Conservation (phyloP, 2,329 filamentous ascomycete species). For the Fusarium sp. region DNA sequence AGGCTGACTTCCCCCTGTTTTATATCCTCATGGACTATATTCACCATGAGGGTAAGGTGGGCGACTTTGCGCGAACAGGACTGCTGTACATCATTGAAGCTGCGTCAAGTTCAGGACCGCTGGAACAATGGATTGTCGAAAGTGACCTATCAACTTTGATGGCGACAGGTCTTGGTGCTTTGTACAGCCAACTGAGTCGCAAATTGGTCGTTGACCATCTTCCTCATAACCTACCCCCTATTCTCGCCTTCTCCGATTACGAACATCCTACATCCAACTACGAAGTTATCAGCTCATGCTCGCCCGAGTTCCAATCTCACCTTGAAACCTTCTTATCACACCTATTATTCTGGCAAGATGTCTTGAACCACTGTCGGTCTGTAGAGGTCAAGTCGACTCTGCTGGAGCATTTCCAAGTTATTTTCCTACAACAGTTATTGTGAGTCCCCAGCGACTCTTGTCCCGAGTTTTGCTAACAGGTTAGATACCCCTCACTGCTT, state of each 20-base stretch:
- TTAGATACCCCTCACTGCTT: conserved; percentile 89
- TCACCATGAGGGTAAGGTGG: conserved; percentile 91
- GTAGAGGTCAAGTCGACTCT: conserved; percentile 91
- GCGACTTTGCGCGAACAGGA: conserved; percentile 95
- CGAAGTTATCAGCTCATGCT: conserved; percentile 78
- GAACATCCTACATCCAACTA: conserved; percentile 74
- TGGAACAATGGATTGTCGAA: conserved; percentile 97
- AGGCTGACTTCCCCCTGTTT: conserved; percentile 94
- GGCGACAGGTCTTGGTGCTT: conserved; percentile 90
- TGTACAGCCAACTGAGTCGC: conserved; percentile 73
- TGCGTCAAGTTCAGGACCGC: conserved; percentile 79
- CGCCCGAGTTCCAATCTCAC: conserved; percentile 81
- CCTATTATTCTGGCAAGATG: conserved; percentile 97
- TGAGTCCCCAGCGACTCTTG: conserved; percentile 56
- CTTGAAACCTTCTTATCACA: conserved; percentile 95
- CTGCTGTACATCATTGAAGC: conserved; percentile 96
- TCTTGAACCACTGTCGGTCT: conserved; percentile 93
- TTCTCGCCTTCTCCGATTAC: conserved; percentile 91
- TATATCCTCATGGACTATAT: conserved; percentile 97
- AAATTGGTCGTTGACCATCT: conserved; percentile 85
- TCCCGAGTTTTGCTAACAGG: not conserved
- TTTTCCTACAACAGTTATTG: conserved; percentile 94
- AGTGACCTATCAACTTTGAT: conserved; percentile 96
- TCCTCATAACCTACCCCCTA: conserved; percentile 79
- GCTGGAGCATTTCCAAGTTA: conserved; percentile 95